Evolutionary conservation across 2,329 filamentous ascomycete species (phyloP), one percentile per base, ranked within the genome.

Genomic region (Tolypocladium ophioglossoides): DNA sequence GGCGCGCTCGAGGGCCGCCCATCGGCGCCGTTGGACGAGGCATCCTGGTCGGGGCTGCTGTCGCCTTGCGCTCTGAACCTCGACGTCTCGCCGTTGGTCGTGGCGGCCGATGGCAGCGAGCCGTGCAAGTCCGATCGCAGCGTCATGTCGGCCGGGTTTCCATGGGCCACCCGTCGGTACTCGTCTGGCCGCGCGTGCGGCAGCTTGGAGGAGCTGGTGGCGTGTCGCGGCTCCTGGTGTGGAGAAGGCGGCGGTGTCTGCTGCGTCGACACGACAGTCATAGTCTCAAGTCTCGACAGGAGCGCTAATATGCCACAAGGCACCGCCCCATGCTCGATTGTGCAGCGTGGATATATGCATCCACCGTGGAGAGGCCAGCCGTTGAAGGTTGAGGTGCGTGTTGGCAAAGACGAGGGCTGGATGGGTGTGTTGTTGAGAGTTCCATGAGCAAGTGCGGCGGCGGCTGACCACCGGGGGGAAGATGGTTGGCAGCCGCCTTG

Each of bases 1-100:
- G 76, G 74, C 6, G 74, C 76, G 55, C 70, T 78, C 8, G 72
- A 74, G 24, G 74, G 74, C 16, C 76, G 73, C 53, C 63, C 67
- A 52, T 72, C 70, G 40, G 66, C 62, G 44, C 58, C 63, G 55
- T 65, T 61, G 54, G 56, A 63, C 47, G 58, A 61, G 44, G 60
- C 57, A 49, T 70, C 64, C 55, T 57, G 62, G 57, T 65, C 61
- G 56, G 60, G 60, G 55, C 58, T 63, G 56, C 63, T 65, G 55
- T 67, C 66, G 52, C 56, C 53, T 52, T 62, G 59, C 18, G 60
- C 59, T 37, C 59, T 62, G 57, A 65, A 66, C 48, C 64, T 62
- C 48, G 64, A 66, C 37, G 61, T 61, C 49, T 67, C 61, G 53
- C 66, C 65, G 56, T 66, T 68, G 49, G 59, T 57, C 34, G 63